Base-by-base conservation (phyloP, 2,329 filamentous ascomycete species). In the Colletotrichum sansevieriae region DNA sequence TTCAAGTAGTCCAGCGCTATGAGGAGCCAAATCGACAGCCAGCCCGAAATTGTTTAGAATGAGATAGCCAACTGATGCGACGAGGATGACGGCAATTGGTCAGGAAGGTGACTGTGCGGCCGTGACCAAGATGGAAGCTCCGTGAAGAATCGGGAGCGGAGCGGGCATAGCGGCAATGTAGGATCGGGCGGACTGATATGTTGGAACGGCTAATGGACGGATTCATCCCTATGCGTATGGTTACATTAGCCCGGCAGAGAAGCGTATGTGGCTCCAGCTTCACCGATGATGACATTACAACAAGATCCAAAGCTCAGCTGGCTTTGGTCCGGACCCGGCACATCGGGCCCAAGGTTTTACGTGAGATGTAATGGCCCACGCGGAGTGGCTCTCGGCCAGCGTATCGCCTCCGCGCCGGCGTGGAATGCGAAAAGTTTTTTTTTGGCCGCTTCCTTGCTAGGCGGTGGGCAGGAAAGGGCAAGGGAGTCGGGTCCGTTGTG, bases 81-180 rank as follows among this genome's bases (percentile, higher is more conserved):
- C 29, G n/a, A n/a, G 37, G 25, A n/a, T 15, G 39, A 11, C 6
- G 25, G 20, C 18, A 33, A 41, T 43, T 15, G 15, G 12, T 49
- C 46, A 20, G 29, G 5, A 54, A 13, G 22, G 18, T 11, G 18
- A 22, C 37, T 37, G 1, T n/a, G 49, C 56, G 63, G 66, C 43
- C 4, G 33, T 35, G 49, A 69, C 66, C n/a, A 69, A 65, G 56
- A 62, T 37, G 63, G 55, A 47, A 67, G 35, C 63, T 69, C 66
- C 66, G 63, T 61, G 33, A 13, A 11, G 20, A 29, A 46, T 68
- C 52, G 59, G 64, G 61, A 39, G 43, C 41, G 41, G 41, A 43
- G 52, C 49, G 18, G 33, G 52, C 33, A 37, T 55, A 9, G 54
- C 54, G 20, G 54, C 15, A 29, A 20, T 20, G 22, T 57, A 22